These are phyloP conservation scores for Solioccasus polychromus DNA, from an alignment of 768 basidiomycete species.

Conservation along the genomic window DNA sequence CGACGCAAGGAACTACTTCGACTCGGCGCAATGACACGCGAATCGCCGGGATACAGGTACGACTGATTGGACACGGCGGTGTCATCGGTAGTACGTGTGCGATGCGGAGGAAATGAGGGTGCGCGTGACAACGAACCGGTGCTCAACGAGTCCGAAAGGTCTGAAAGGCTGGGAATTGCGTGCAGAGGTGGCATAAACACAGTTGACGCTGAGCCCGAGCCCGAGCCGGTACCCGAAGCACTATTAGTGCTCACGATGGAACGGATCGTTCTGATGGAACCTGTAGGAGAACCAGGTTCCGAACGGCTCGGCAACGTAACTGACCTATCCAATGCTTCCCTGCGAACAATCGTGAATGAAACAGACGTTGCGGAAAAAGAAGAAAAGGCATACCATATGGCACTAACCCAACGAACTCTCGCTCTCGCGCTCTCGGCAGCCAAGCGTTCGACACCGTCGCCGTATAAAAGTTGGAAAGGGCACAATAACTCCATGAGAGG, in stretches of 20 bases:
- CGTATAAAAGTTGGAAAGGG: slow-evolving; percentile 89
- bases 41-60: slow-evolving; percentile 71
- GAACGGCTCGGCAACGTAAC: slow-evolving; percentile 48
- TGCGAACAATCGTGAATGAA: slow-evolving; percentile 27
- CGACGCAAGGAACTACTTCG: slow-evolving; percentile 55
- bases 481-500: slow-evolving; percentile 71
- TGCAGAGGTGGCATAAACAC: slow-evolving; percentile 77
- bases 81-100: slow-evolving; percentile 71
- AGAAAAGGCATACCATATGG: slow-evolving; percentile 66
- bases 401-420: slow-evolving; percentile 87
- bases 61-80: slow-evolving; percentile 61
- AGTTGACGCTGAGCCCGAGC: slow-evolving; percentile 63
- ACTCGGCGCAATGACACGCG: slow-evolving; percentile 68
- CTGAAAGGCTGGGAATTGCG: slow-evolving; percentile 67
- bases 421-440: slow-evolving; percentile 87
- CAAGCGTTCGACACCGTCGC: slow-evolving; percentile 84
- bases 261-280: slow-evolving; percentile 67
- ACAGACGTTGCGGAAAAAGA: neutral
- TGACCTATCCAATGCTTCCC: slow-evolving; percentile 77
- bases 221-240: slow-evolving; percentile 30
- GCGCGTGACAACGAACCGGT: slow-evolving; percentile 37
- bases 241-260: slow-evolving; percentile 49
- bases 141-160: slow-evolving; percentile 48
- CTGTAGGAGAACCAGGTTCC: slow-evolving; percentile 42
- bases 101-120: slow-evolving; percentile 54